Conservation (phyloP, 106 monocot genomes). For the Gastrodia elata region DNA sequence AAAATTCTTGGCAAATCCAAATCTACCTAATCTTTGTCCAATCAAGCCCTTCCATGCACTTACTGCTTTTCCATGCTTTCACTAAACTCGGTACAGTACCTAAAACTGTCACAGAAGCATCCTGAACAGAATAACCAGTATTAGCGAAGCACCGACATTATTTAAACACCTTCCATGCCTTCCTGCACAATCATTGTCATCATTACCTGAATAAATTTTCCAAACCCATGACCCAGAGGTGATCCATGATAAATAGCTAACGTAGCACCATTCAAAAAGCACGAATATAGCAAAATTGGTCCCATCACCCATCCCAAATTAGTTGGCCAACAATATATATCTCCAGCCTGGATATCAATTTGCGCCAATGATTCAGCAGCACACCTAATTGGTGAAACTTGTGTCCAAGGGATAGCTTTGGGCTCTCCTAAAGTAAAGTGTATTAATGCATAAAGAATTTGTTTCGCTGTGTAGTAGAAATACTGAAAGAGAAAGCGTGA, state of each 20-base stretch:
- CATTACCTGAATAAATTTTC: constrained; percentile 84
- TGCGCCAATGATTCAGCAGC: constrained; percentile 89
- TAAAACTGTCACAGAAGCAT: constrained; percentile 78
- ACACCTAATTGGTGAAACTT: constrained; percentile 74
- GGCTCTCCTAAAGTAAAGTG: constrained; percentile 56
- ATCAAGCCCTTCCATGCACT: constrained; percentile 78
- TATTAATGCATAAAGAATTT: not conserved
- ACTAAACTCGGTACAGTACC: constrained; percentile 89
- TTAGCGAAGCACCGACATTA: not conserved
- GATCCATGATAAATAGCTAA: constrained; percentile 89
- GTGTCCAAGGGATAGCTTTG: constrained; percentile 96
- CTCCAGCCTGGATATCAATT: constrained; percentile 46
- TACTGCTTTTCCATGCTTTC: constrained; percentile 78
- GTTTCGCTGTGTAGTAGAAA: not conserved
- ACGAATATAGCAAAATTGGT: constrained; percentile 56
- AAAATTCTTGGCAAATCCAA: not conserved
- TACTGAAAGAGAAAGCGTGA: not conserved
- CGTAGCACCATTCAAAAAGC: constrained; percentile 69
- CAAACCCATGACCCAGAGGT: constrained; percentile 70
- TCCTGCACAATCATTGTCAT: not conserved
- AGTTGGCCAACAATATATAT: constrained; percentile 84
- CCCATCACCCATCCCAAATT: constrained; percentile 96
- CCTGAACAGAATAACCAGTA: constrained; percentile 25
- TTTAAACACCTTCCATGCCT: not conserved
- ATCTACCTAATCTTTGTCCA: constrained; percentile 78